A percentile compares a stretch with the other conserved stretches of the same genome.
Evolutionary conservation across 805 yeast genomes (phyloP).

Genomic region (Candida schatavii): DNA sequence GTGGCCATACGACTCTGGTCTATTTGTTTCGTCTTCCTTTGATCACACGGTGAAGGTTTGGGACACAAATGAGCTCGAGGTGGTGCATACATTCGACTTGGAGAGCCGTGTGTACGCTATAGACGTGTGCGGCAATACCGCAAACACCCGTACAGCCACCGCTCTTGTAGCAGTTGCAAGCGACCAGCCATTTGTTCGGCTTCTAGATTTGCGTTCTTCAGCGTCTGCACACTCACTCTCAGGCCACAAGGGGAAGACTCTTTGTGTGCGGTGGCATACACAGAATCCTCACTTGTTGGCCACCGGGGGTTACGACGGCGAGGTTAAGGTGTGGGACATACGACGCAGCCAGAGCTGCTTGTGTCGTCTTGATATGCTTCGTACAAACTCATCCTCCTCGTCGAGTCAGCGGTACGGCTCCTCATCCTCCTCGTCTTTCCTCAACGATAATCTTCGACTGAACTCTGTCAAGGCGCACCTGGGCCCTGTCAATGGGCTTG

Average conservation of each 20-base stretch:
- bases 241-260: constrained; percentile 57
- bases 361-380: constrained; percentile 57
- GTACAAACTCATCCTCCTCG: constrained; percentile 29
- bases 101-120: constrained; percentile 63
- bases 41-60: constrained; percentile 76
- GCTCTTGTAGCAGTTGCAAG: constrained; percentile 68
- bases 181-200: constrained; percentile 65
- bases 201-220: constrained; percentile 71
- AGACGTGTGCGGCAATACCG: constrained; percentile 44
- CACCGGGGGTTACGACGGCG: constrained; percentile 80
- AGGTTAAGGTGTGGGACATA: constrained; percentile 82
- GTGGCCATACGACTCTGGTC: constrained; percentile 89
- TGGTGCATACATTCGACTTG: constrained; percentile 64
- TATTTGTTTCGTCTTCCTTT: constrained; percentile 79
- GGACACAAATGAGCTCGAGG: constrained; percentile 69
- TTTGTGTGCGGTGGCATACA: constrained; percentile 76
- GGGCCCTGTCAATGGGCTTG: constrained; percentile 73
- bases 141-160: constrained; percentile 24
- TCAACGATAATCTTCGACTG: constrained; percentile 24
- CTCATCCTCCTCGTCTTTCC: constrained; percentile 2
- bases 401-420: constrained; percentile 6
- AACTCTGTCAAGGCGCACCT: constrained; percentile 62
- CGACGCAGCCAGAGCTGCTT: constrained; percentile 65
- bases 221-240: constrained; percentile 69
- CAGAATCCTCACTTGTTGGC: constrained; percentile 57